A percentile compares a stretch with the other conserved stretches of the same genome.
Evolutionary conservation across 148 eudicot genomes (phyloP).

Genomic region (Cornus kousa): DNA sequence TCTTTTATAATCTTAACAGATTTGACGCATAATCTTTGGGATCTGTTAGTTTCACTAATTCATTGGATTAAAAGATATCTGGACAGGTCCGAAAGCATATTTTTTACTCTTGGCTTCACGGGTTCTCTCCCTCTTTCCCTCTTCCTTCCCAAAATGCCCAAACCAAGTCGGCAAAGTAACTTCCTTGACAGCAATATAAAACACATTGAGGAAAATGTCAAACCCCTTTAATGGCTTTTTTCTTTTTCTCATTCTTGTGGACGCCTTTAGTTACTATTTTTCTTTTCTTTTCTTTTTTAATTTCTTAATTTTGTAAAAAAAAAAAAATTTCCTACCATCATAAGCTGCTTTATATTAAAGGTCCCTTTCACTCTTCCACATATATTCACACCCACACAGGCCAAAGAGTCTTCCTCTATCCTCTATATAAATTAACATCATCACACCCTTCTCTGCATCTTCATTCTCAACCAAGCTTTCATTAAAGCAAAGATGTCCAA

Average conservation of each 20-base stretch:
- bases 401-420: neutral
- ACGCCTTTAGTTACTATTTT: neutral
- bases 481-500: conserved; percentile 25
- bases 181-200: neutral
- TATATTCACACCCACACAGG: conserved; percentile 29
- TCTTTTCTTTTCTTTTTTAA: neutral
- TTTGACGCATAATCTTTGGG: too few relatives aligned
- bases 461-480: neutral
- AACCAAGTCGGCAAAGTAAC: too few relatives aligned
- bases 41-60: too few relatives aligned
- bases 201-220: neutral
- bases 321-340: neutral
- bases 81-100: too few relatives aligned
- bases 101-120: too few relatives aligned
- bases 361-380: conserved; percentile 7
- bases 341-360: conserved; percentile 13
- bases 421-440: conserved; percentile 22
- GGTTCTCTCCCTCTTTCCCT: too few relatives aligned
- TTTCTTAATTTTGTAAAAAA: too few relatives aligned
- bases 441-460: neutral
- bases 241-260: neutral
- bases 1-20: too few relatives aligned
- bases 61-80: too few relatives aligned
- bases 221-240: neutral
- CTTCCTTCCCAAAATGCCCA: neutral